phyloP scores from a whole-genome alignment of 306 rosid species.

The Hippophae gyantsensis region DNA sequence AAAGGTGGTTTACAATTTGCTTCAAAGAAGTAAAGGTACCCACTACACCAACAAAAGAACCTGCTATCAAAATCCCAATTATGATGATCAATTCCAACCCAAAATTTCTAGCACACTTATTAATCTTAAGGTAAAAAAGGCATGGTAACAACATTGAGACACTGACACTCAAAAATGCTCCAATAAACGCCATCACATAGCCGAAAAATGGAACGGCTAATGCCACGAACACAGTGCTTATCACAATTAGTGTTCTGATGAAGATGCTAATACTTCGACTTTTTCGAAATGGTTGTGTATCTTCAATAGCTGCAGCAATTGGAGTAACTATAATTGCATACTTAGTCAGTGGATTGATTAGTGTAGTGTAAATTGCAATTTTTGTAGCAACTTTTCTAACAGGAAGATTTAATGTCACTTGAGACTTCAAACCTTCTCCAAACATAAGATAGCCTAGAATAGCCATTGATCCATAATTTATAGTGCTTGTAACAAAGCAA shows the following conservation, averaged over 20 bases:
- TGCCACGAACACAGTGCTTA: slow-evolving; percentile 45
- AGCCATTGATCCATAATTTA: slow-evolving; percentile 45
- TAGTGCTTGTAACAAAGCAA: slow-evolving; percentile 42
- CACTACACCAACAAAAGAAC: slow-evolving; percentile 27
- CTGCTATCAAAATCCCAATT: slow-evolving; percentile 31
- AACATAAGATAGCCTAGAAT: slow-evolving; percentile 55
- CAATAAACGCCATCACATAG: slow-evolving; percentile 54
- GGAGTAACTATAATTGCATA: slow-evolving; percentile 52
- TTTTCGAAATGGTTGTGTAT: slow-evolving; percentile 11
- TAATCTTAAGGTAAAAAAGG: slow-evolving; percentile 53
- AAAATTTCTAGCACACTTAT: slow-evolving; percentile 27
- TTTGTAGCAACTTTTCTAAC: slow-evolving; percentile 28
- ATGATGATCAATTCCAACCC: slow-evolving; percentile 40
- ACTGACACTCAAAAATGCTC: slow-evolving; percentile 40
- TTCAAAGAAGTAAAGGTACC: slow-evolving; percentile 43
- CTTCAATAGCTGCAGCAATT: slow-evolving; percentile 48
- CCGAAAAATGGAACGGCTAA: slow-evolving; percentile 47
- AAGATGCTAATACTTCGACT: slow-evolving; percentile 20
- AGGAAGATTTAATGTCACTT: slow-evolving; percentile 61
- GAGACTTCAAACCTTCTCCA: slow-evolving; percentile 40
- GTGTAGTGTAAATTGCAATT: slow-evolving; percentile 49
- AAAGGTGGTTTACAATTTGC: slow-evolving; percentile 31
- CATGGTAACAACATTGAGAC: slow-evolving; percentile 52
- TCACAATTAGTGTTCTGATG: slow-evolving; percentile 38
- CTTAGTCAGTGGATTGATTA: slow-evolving; percentile 61